These are phyloP conservation scores for Saprolegnia diclina DNA, from an alignment of 352 stramenopile species.

Conservation along the genomic window DNA sequence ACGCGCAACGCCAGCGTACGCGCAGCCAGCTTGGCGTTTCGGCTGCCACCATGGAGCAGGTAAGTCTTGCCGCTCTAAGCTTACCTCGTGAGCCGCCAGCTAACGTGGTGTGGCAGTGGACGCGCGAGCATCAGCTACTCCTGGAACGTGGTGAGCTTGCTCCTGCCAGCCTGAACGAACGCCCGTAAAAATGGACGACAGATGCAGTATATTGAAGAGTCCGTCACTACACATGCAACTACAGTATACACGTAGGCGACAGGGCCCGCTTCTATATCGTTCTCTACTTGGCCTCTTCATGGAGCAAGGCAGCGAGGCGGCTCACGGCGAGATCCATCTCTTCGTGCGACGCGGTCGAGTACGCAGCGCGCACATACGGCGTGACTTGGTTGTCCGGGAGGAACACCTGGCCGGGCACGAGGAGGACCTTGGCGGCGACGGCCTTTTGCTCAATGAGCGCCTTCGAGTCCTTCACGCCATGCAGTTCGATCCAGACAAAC, in stretches of 20 bases:
- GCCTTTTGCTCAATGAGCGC: constrained; percentile 39
- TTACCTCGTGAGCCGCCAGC: no score
- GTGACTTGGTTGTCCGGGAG: constrained; percentile 31
- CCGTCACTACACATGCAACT: not conserved
- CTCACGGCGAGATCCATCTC: constrained; percentile 42
- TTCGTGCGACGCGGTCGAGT: constrained; percentile 37
- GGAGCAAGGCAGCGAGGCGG: constrained; percentile 34
- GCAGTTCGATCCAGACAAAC: constrained; percentile 48
- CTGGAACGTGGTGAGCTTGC: not conserved
- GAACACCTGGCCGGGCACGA: constrained; percentile 45
- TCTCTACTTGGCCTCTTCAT: constrained; percentile 12
- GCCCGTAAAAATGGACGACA: not conserved
- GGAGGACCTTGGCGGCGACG: constrained; percentile 37
- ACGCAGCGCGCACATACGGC: constrained; percentile 39
- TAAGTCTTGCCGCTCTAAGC: not conserved
- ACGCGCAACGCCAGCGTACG: not conserved
- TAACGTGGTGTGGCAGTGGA: not conserved
- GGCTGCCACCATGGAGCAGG: constrained; percentile 4
- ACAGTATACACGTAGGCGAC: not conserved
- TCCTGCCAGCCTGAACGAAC: not conserved
- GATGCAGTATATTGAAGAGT: not conserved
- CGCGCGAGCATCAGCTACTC: not conserved
- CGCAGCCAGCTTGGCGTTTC: constrained; percentile 9
- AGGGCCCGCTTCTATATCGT: not conserved
- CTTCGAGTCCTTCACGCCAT: constrained; percentile 33